These are phyloP conservation scores for Naganishia vaughanmartiniae DNA, from an alignment of 768 basidiomycete genomes.

Conservation along the genomic window DNA sequence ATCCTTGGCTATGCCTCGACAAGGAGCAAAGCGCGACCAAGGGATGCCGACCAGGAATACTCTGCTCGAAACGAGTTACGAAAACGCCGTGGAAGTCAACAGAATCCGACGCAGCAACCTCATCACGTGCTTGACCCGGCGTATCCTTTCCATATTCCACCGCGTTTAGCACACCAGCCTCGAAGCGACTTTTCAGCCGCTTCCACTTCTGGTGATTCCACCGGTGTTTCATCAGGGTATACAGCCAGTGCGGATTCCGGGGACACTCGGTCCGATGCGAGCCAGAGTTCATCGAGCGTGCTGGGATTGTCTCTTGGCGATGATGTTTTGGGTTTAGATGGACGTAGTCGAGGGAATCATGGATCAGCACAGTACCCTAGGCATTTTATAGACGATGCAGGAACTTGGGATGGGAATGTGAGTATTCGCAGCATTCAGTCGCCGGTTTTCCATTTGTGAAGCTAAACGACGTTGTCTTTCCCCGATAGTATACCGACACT, in stretches of 20 bases:
- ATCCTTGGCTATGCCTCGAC: background rate
- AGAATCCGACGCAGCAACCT: background rate
- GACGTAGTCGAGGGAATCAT: background rate
- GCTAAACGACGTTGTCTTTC: too few species aligned
- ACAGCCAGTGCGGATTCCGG: conserved; percentile 2
- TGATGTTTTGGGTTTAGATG: background rate
- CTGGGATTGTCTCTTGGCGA: conserved; percentile 3
- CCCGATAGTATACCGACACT: conserved; percentile 9
- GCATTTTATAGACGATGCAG: conserved; percentile 6
- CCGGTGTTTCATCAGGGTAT: conserved; percentile 2
- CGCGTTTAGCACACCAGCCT: conserved; percentile 9
- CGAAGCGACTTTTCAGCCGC: conserved; percentile 20
- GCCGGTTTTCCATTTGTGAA: too few species aligned
- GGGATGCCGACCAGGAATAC: conserved; percentile 1
- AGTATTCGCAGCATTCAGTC: background rate
- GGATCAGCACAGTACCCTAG: background rate
- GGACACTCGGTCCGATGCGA: conserved; percentile 3
- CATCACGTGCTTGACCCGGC: background rate
- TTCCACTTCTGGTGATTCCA: conserved; percentile 8
- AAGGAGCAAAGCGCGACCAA: background rate
- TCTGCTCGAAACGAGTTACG: conserved; percentile 10
- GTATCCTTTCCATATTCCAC: background rate
- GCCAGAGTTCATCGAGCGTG: conserved; percentile 8
- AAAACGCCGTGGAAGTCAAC: conserved; percentile 16
- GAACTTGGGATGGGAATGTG: conserved; percentile 9